These are phyloP conservation scores for Neurospora tetraspora DNA, from an alignment of 495 filamentous ascomycete genomes.

Conservation along the genomic window DNA sequence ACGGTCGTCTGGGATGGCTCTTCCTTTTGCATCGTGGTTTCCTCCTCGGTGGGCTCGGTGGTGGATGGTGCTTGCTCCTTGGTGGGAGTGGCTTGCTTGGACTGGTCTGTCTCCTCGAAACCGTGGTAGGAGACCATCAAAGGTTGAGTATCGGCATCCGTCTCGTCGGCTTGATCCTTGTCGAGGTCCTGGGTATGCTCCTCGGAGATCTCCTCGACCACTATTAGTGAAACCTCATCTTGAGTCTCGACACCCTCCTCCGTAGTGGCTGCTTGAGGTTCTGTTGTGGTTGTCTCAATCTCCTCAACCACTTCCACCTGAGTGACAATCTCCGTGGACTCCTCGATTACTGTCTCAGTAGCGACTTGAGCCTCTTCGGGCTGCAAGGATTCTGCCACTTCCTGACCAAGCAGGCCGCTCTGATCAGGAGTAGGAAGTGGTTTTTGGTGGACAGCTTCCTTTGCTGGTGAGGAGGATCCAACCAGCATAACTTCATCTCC, in stretches of 20 bases:
- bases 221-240: constrained; percentile 3
- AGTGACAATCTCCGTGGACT: background rate
- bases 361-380: background rate
- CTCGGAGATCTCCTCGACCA: background rate
- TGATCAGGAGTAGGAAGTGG: background rate
- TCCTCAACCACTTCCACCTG: background rate
- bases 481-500: background rate
- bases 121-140: background rate
- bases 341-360: background rate
- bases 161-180: background rate
- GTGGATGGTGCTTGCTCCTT: background rate
- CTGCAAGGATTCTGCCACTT: background rate
- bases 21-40: constrained; percentile 3
- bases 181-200: background rate
- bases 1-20: background rate
- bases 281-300: background rate
- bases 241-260: background rate
- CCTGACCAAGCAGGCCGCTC: background rate
- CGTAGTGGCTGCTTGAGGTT: background rate
- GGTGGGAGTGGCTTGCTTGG: background rate
- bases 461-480: background rate
- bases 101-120: constrained; percentile 3
- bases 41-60: constrained; percentile 7
- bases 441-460: background rate
- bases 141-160: background rate